phyloP scores from a whole-genome alignment of 805 yeast species.

The Yamadazyma takamatsuzukensis region DNA sequence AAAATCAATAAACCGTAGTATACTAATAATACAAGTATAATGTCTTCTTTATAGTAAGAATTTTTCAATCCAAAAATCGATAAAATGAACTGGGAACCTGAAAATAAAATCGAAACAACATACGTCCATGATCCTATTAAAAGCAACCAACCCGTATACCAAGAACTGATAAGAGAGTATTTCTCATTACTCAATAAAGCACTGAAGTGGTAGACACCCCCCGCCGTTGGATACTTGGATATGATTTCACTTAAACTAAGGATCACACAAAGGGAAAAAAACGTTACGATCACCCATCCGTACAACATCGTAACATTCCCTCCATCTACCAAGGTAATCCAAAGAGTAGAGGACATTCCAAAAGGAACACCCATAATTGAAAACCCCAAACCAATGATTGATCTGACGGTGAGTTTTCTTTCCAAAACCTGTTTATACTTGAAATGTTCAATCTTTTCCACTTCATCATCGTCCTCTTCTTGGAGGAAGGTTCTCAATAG shows the following conservation, averaged over 20 bases:
- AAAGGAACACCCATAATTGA: constrained; percentile 80
- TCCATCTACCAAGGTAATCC: constrained; percentile 70
- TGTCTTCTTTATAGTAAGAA: constrained; percentile 54
- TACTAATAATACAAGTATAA: constrained; percentile 51
- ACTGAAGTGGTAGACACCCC: constrained; percentile 74
- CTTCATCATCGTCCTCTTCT: constrained; percentile 40
- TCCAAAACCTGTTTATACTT: constrained; percentile 69
- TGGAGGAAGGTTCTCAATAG: constrained; percentile 8
- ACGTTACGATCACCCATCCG: constrained; percentile 68
- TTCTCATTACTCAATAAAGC: constrained; percentile 61
- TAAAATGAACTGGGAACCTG: constrained; percentile 71
- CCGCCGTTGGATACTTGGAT: constrained; percentile 73
- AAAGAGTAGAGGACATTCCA: constrained; percentile 70
- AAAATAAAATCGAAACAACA: constrained; percentile 68
- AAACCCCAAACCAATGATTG: constrained; percentile 75
- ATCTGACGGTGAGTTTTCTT: constrained; percentile 62
- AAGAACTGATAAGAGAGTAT: constrained; percentile 56
- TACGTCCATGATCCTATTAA: constrained; percentile 76
- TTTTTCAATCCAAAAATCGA: constrained; percentile 63
- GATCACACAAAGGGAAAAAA: constrained; percentile 62
- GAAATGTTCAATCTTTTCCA: constrained; percentile 65
- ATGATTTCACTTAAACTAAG: constrained; percentile 74
- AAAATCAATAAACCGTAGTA: constrained; percentile 53
- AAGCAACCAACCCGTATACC: constrained; percentile 78
- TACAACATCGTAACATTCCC: constrained; percentile 72